phyloP scores from a whole-genome alignment of 257 asterid genomes.

The Penstemon newberryi region DNA sequence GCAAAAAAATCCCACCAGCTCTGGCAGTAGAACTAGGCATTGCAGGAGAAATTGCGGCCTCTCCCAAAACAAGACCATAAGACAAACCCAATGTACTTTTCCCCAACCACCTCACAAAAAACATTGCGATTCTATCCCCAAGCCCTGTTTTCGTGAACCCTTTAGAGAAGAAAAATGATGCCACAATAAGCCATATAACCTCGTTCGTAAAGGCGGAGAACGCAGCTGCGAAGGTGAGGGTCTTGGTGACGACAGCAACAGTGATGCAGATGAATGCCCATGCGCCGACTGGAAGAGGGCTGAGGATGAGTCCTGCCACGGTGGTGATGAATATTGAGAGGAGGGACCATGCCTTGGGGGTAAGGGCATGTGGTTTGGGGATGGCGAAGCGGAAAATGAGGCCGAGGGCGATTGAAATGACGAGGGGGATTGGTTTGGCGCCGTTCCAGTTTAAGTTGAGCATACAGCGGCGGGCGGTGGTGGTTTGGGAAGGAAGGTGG shows the following conservation, averaged over 20 bases:
- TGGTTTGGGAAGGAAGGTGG: constrained; percentile 8
- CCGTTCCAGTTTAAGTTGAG: constrained; percentile 46
- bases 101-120: constrained; percentile 67
- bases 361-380: constrained; percentile 53
- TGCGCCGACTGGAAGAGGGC: constrained; percentile 75
- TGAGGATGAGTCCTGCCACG: constrained; percentile 59
- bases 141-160: constrained; percentile 84
- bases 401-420: constrained; percentile 50
- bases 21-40: constrained; percentile 80
- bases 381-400: constrained; percentile 62
- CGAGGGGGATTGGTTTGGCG: constrained; percentile 51
- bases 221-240: constrained; percentile 67
- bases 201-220: constrained; percentile 70
- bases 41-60: constrained; percentile 65
- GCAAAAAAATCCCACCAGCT: constrained; percentile 82
- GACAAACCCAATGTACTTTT: constrained; percentile 67
- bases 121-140: constrained; percentile 73
- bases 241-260: constrained; percentile 49
- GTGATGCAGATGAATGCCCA: constrained; percentile 70
- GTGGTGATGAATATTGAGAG: constrained; percentile 67
- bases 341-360: constrained; percentile 68
- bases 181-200: constrained; percentile 79
- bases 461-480: constrained; percentile 16
- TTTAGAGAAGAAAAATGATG: constrained; percentile 62
- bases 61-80: constrained; percentile 68